A percentile compares a stretch with the other conserved stretches of the same genome.
phyloP scores from a whole-genome alignment of 179 eudicot species.

The Heliamphora pulchella region DNA sequence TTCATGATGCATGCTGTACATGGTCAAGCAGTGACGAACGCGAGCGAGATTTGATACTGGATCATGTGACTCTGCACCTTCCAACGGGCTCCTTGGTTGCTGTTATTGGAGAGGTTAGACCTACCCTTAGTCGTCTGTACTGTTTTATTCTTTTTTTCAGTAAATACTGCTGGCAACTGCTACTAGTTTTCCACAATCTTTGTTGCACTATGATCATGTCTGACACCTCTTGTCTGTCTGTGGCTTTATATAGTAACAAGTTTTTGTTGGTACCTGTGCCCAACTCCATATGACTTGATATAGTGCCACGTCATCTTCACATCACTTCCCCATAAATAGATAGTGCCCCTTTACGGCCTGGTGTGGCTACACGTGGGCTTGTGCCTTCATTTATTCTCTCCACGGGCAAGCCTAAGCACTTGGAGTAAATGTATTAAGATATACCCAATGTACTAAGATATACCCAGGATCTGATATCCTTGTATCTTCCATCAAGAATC shows the following conservation, averaged over 20 bases:
- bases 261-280: too few species aligned
- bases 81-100: constrained; percentile 76
- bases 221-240: neutral
- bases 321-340: too few species aligned
- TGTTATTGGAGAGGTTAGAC: constrained; percentile 78
- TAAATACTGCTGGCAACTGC: neutral
- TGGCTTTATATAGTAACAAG: neutral
- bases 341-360: too few species aligned
- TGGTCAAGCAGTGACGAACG: constrained; percentile 59
- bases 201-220: neutral
- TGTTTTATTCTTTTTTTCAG: neutral
- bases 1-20: constrained; percentile 58
- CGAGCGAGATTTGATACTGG: constrained; percentile 38
- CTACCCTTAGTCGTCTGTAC: neutral
- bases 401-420: too few species aligned
- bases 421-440: too few species aligned
- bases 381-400: too few species aligned
- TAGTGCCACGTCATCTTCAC: too few species aligned
- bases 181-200: neutral
- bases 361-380: too few species aligned
- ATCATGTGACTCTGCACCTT: constrained; percentile 47
- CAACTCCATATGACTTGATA: too few species aligned
- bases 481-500: too few species aligned
- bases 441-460: too few species aligned
- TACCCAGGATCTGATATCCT: too few species aligned